Base-by-base conservation (phyloP, 768 basidiomycete species). In the Russula sp. region DNA sequence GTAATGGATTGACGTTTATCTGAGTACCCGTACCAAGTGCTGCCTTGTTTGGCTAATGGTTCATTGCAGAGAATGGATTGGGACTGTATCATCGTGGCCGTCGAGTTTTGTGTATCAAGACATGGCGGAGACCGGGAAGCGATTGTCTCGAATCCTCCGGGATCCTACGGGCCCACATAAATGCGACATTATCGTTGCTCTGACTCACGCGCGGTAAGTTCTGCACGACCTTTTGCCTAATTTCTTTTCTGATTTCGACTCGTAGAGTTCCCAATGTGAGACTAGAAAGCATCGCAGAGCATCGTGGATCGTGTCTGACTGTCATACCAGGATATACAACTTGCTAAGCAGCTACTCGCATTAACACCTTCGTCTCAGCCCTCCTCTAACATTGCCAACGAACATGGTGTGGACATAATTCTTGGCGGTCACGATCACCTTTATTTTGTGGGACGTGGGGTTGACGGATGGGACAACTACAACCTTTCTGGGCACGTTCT, bases 391-490 rank as follows among this genome's bases (percentile, higher is more conserved):
- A 79, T 88, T 48, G 76, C 76, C 22, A 73, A 75, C 49, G 72
- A 78, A 52, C 92, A 96, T 67, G 94, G 94, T 7, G 87, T 87
- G 2, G 94, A 95, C 71, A 75, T 94, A 28, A 74, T 95, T 46
- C 81, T 95, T 2, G 94, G 94, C 5, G 94, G 94, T 2, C 94
- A 96, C 70, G 94, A 96, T 71, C 94, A 96, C 67, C 76, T 89
- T 3, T 92, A 91, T 75, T 92, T 83, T 71, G 80, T 83, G 48
- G 84, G 87, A 40, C 83, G 80, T 68, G 91, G 89, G 11, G 81
- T 84, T 18, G 79, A 77, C 46, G 72, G 76, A 5, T 92, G 90
- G 90, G 83, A 88, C 30, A 81, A 79, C 59, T 87, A 85, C 64
- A 83, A 92, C 66, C 71, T 79, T 22, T 75, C 73, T 3, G 69